A percentile compares a stretch with the other conserved stretches of the same genome.
Conservation (phyloP, 2,329 filamentous ascomycete species). For the Epichloe scottii region DNA sequence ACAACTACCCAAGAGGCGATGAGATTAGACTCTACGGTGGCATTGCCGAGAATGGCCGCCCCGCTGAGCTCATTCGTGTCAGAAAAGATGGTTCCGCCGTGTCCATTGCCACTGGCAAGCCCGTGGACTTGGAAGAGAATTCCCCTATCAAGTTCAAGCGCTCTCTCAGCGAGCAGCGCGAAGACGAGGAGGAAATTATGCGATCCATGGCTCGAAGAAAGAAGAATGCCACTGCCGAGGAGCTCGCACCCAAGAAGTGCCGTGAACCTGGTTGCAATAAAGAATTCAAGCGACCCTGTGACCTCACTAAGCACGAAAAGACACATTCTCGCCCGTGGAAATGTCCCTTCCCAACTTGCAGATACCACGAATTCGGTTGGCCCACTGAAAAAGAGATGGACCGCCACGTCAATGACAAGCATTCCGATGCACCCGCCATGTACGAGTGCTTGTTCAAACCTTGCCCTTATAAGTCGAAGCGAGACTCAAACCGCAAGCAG, state of each 20-base stretch:
- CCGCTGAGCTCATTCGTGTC: constrained; percentile 71
- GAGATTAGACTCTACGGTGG: constrained; percentile 73
- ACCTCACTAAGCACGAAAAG: constrained; percentile 96
- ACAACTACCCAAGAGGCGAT: constrained; percentile 33
- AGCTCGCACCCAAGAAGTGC: constrained; percentile 70
- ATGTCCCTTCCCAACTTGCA: constrained; percentile 71
- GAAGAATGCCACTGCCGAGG: constrained; percentile 80
- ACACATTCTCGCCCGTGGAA: constrained; percentile 96
- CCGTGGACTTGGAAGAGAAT: constrained; percentile 41
- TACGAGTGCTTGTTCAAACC: constrained; percentile 73
- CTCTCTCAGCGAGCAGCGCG: constrained; percentile 54
- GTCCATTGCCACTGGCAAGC: constrained; percentile 59
- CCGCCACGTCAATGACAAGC: constrained; percentile 92
- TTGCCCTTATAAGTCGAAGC: constrained; percentile 90
- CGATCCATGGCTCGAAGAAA: constrained; percentile 93
- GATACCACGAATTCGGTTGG: constrained; percentile 83
- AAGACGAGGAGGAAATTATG: constrained; percentile 70
- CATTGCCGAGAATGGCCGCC: constrained; percentile 66
- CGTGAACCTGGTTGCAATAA: constrained; percentile 67
- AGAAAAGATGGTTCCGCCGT: constrained; percentile 70
- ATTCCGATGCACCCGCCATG: constrained; percentile 66
- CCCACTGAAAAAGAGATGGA: constrained; percentile 97
- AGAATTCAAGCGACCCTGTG: constrained; percentile 92
- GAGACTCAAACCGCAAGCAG: constrained; percentile 93
- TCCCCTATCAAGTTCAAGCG: constrained; percentile 46